phyloP scores from a whole-genome alignment of 1,284 basidiomycete genomes.

The Ceratobasidium sp. region DNA sequence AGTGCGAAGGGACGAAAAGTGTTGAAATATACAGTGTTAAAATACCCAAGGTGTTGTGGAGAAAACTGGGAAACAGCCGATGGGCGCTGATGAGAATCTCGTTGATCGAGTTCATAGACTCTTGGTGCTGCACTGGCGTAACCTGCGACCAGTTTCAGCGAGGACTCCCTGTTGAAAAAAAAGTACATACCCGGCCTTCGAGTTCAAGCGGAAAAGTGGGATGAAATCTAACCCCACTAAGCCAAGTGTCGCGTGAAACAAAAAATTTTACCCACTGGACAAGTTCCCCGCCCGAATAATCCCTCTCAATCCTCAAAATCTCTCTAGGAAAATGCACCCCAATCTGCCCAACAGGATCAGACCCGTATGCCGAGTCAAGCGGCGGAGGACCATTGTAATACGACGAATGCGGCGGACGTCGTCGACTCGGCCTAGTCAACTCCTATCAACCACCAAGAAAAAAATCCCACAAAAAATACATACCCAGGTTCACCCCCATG shows the following conservation, averaged over 20 bases:
- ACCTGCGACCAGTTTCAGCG: constrained; percentile 62
- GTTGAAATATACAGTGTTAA: constrained; percentile 80
- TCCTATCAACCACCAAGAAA: constrained; percentile 20
- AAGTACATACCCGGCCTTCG: constrained; percentile 73
- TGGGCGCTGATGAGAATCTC: constrained; percentile 83
- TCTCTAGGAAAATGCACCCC: constrained; percentile 87
- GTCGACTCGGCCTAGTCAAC: constrained; percentile 25
- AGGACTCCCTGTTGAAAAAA: not conserved
- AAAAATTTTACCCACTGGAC: constrained; percentile 62
- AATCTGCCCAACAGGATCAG: constrained; percentile 79
- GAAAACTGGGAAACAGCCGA: constrained; percentile 70
- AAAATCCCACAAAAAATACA: not conserved
- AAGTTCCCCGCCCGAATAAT: constrained; percentile 84
- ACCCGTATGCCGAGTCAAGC: constrained; percentile 78
- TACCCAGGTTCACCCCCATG: constrained; percentile 1
- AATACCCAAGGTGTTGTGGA: constrained; percentile 78
- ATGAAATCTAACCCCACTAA: constrained; percentile 62
- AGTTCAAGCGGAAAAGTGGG: constrained; percentile 85
- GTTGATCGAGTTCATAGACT: constrained; percentile 86
- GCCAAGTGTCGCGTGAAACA: not conserved
- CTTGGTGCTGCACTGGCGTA: constrained; percentile 84
- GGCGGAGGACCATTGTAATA: constrained; percentile 87
- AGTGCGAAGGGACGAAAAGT: constrained; percentile 74
- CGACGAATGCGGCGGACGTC: constrained; percentile 69
- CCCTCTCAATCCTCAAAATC: constrained; percentile 83